A percentile compares a stretch with the other conserved stretches of the same genome.
Conservation (phyloP, 164 flowering plant species). For the Tetracentron sinense region DNA sequence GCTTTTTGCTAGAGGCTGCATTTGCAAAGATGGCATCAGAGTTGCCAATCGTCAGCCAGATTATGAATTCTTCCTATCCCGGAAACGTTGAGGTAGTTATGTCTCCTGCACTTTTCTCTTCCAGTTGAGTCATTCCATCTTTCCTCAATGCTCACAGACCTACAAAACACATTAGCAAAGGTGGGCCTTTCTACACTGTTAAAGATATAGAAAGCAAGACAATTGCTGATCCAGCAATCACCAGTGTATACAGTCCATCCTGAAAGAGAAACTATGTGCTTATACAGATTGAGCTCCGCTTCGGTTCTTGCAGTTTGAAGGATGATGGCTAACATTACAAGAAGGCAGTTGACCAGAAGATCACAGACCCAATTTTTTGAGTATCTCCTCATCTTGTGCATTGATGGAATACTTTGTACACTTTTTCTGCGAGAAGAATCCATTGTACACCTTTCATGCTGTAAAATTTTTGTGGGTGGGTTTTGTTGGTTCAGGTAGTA, state of each 20-base stretch:
- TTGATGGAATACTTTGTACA: too few relatives aligned
- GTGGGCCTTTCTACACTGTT: background rate
- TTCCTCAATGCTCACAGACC: slow-evolving; percentile 3
- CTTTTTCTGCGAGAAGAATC: too few relatives aligned
- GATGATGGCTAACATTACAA: background rate
- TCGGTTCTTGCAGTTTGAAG: background rate
- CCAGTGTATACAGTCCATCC: background rate
- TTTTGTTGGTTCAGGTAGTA: slow-evolving; percentile 1
- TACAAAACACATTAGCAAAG: background rate
- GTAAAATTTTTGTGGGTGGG: background rate
- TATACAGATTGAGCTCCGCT: background rate
- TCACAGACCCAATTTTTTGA: background rate
- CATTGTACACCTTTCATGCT: too few relatives aligned
- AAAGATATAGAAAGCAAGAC: background rate
- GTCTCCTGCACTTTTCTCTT: background rate
- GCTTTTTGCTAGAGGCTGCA: slow-evolving; percentile 23
- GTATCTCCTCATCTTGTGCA: too few relatives aligned
- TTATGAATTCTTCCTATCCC: slow-evolving; percentile 27
- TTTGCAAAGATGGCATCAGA: slow-evolving; percentile 15
- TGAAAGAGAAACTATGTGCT: background rate
- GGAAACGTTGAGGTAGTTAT: slow-evolving; percentile 12
- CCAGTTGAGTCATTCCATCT: background rate
- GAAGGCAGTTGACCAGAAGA: background rate
- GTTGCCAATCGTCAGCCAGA: slow-evolving; percentile 26
- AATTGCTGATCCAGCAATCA: slow-evolving; percentile 1